A percentile compares a stretch with the other conserved stretches of the same genome.
Evolutionary conservation across 768 basidiomycete species (phyloP).

Genomic region (Fistulinella prunicolor): DNA sequence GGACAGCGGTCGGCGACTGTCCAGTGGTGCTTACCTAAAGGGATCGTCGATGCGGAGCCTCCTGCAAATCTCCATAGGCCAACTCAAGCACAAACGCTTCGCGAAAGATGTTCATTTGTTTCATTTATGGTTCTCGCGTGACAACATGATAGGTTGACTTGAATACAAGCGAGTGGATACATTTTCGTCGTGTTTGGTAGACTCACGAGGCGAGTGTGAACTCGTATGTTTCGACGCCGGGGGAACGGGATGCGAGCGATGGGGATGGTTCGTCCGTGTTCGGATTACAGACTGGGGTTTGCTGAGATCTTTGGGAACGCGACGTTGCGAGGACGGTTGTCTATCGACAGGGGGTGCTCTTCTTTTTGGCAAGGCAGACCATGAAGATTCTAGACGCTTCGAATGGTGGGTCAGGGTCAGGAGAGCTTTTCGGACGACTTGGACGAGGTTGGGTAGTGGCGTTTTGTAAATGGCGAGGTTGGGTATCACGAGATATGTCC

Average conservation of each 20-base stretch:
- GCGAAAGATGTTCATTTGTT: too few species aligned
- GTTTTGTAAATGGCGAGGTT: conserved; percentile 22
- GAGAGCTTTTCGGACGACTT: conserved; percentile 22
- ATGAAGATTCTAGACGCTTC: conserved; percentile 9
- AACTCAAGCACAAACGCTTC: too few species aligned
- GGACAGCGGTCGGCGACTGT: too few species aligned
- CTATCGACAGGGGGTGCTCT: not conserved
- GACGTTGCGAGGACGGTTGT: not conserved
- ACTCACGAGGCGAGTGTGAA: not conserved
- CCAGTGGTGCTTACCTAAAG: too few species aligned
- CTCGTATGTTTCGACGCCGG: not conserved
- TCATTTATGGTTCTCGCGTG: not conserved
- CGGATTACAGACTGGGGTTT: not conserved
- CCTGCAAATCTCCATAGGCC: too few species aligned
- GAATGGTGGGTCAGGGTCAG: conserved; percentile 8
- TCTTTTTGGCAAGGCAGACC: conserved; percentile 4
- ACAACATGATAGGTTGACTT: not conserved
- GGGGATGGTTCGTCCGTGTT: not conserved
- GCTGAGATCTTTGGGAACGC: not conserved
- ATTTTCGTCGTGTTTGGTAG: too few species aligned
- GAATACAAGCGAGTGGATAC: conserved; percentile 2
- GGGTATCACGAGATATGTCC: conserved; percentile 30
- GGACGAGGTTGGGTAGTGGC: conserved; percentile 23
- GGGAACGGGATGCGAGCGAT: not conserved
- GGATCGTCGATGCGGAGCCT: too few species aligned